Evolutionary conservation across 306 rosid species (phyloP), one percentile per base, ranked within the genome.

Genomic region (Boehmeria nivea): DNA sequence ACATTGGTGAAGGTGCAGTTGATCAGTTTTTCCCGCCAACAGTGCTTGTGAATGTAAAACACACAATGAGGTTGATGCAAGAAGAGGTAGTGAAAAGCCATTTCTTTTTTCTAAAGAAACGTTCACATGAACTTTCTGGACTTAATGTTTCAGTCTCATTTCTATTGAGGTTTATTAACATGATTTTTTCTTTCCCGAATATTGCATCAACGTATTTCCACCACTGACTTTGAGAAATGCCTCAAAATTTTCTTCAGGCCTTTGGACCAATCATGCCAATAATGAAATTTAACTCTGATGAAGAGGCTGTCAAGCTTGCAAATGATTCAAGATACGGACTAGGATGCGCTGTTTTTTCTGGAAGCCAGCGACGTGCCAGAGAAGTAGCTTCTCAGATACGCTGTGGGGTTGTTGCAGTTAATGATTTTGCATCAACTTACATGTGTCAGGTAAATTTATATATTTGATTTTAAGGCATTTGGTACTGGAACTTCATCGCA

Each of bases 331-430:
- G 66, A 59, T 88, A 78, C 61, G 96, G 95, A 53, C 96, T 91
- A 45, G 96, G 99, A 46, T 85, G 94, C 67, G 83, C 95, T 63
- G 96, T 91, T 70, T 91, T 91, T 71, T 87, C 95, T 14, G 96
- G 96, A 59, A 83, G 69, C 64, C 86, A 81, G 69, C 72, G 54
- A 33, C 96, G 81, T 26, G 95, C 96, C 59, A 82, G 59, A 65
- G 86, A 71, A 60, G 82, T 87, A 67, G 83, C 89, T 55, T 80
- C 88, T 11, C 94, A 88, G 79, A 84, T 85, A 72, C 86, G 68
- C 19, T 63, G 86, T 67, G 96, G 94, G 71, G 75, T 67, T 47
- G 96, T 72, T 82, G 94, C 91, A 54, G 61, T 88, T 24, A 88
- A 85, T 34, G 91, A 85, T 73, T 85, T 88, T 44, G 96, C 96